phyloP scores from a whole-genome alignment of 192 early-diverging fungal species.

The Coemansia furcata region DNA sequence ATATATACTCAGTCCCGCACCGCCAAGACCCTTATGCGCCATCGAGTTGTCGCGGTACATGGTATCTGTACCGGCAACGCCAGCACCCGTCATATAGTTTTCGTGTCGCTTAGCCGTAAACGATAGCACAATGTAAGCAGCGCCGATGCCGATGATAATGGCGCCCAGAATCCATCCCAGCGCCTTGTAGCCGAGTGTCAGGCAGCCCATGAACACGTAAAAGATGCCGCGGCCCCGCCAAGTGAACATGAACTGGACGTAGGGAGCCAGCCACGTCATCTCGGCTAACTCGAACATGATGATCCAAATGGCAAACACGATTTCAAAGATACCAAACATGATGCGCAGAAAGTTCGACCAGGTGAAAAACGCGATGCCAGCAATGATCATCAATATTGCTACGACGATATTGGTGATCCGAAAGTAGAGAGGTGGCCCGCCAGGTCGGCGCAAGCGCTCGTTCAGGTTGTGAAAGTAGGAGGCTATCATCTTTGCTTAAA shows the following conservation, averaged over 20 bases:
- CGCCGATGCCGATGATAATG: constrained; percentile 38
- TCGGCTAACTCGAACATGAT: constrained; percentile 43
- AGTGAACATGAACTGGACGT: constrained; percentile 50
- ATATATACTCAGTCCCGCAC: not conserved
- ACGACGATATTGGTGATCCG: constrained; percentile 39
- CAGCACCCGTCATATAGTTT: constrained; percentile 20
- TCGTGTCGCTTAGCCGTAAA: constrained; percentile 39
- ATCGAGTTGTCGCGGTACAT: not conserved
- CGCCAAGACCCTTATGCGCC: not conserved
- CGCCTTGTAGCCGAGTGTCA: constrained; percentile 37
- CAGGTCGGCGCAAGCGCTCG: constrained; percentile 37
- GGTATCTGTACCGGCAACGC: constrained; percentile 9
- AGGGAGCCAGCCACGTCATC: constrained; percentile 34
- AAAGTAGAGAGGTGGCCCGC: constrained; percentile 48
- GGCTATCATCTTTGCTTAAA: constrained; percentile 14
- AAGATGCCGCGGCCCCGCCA: constrained; percentile 48
- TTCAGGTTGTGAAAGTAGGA: constrained; percentile 32
- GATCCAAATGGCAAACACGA: constrained; percentile 45
- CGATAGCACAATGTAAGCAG: constrained; percentile 34
- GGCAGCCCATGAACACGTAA: constrained; percentile 48
- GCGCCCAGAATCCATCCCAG: constrained; percentile 41
- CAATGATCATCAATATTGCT: constrained; percentile 38
- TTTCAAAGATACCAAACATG: constrained; percentile 46
- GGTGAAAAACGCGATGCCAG: constrained; percentile 40
- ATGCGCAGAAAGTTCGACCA: constrained; percentile 45